Evolutionary conservation across 75 land plant genomes (phyloP).

Genomic region (Cryptomeria japonica): DNA sequence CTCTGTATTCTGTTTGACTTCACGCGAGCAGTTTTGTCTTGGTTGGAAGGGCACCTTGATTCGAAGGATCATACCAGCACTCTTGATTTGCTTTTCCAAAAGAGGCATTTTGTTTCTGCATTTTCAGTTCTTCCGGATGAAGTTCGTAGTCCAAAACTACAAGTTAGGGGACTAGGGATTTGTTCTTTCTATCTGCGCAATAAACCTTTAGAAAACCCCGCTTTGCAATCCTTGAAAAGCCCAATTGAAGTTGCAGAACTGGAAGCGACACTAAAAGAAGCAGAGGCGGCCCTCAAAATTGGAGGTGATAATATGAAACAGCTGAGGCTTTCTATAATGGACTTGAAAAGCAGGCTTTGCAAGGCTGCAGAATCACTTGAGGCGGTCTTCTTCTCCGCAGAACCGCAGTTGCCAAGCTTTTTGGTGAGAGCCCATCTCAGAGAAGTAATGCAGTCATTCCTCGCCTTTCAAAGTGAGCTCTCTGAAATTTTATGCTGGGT

Average conservation of each 20-base stretch:
- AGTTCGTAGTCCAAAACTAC: neutral
- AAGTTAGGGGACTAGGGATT: neutral
- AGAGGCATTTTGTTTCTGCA: constrained; percentile 11
- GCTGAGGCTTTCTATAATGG: constrained; percentile 5
- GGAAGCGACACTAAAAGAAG: neutral
- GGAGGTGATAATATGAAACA: constrained; percentile 1
- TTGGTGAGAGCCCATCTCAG: constrained; percentile 4
- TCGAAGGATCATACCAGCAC: neutral
- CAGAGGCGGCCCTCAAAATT: constrained; percentile 4
- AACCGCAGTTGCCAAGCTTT: constrained; percentile 2
- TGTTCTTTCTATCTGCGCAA: neutral
- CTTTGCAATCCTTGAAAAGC: neutral
- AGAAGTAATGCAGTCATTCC: neutral
- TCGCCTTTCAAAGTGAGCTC: constrained; percentile 8
- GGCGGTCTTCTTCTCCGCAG: constrained; percentile 10
- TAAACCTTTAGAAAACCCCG: neutral
- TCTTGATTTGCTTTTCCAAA: neutral
- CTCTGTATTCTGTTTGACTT: constrained; percentile 6
- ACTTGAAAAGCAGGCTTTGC: neutral
- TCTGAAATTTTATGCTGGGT: neutral
- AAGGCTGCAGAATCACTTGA: neutral
- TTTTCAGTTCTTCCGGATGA: neutral
- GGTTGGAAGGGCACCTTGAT: neutral
- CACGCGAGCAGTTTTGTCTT: neutral
- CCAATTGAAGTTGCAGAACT: neutral